phyloP scores from a whole-genome alignment of 768 basidiomycete species.

The Fomitopsis pulvina region DNA sequence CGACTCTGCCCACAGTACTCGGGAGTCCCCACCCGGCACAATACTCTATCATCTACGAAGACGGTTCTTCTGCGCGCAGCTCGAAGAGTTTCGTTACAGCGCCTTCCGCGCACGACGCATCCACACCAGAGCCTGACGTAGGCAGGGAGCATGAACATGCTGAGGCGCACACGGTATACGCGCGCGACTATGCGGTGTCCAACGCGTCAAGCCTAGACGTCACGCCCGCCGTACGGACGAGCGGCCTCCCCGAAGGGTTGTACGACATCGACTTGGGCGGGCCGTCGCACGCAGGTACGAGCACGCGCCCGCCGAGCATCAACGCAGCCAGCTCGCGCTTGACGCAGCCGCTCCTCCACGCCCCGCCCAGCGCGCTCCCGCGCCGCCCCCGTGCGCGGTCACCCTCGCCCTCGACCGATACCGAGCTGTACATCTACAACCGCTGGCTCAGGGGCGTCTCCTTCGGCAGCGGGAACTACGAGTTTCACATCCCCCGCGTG shows the following conservation, averaged over 20 bases:
- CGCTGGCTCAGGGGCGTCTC: slow-evolving; percentile 25
- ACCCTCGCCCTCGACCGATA: slow-evolving; percentile 9
- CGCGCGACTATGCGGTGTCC: slow-evolving; percentile 9
- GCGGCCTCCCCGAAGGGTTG: slow-evolving; percentile 10
- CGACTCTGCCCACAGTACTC: slow-evolving; percentile 18
- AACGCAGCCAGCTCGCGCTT: slow-evolving; percentile 1
- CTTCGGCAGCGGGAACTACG: slow-evolving; percentile 12
- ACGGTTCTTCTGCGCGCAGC: slow-evolving; percentile 19
- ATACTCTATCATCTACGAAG: slow-evolving; percentile 28
- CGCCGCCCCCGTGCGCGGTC: slow-evolving; percentile 14
- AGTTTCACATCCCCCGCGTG: slow-evolving; percentile 7
- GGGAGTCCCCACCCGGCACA: slow-evolving; percentile 15
- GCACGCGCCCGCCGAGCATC: slow-evolving; percentile 5
- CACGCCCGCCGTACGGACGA: slow-evolving; percentile 1
- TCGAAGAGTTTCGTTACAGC: slow-evolving; percentile 29
- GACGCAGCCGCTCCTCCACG: slow-evolving; percentile 1
- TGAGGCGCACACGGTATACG: slow-evolving; percentile 6
- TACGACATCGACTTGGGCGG: slow-evolving; percentile 7
- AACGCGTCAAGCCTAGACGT: neutral
- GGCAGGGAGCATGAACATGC: slow-evolving; percentile 1
- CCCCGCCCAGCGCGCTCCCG: slow-evolving; percentile 6
- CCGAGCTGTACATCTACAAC: slow-evolving; percentile 19
- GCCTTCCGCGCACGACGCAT: slow-evolving; percentile 11
- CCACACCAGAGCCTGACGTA: slow-evolving; percentile 13
- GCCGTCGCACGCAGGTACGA: slow-evolving; percentile 3